Evolutionary conservation across 1,139 yeast genomes (phyloP).

Genomic region (Debaryomyces psychrophilus): DNA sequence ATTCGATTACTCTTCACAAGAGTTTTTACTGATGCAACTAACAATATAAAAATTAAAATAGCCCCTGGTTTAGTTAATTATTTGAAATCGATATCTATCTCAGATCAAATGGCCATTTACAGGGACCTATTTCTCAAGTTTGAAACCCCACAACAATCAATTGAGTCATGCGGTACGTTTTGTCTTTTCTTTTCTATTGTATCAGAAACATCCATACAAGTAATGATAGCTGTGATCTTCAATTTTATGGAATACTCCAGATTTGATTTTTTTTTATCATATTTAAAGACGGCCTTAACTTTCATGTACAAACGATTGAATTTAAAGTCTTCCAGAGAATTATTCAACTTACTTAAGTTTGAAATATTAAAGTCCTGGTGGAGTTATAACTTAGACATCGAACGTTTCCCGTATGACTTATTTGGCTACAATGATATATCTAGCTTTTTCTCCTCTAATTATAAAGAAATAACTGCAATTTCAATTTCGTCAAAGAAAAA

Average conservation of each 20-base stretch:
- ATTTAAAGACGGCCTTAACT: constrained; percentile 29
- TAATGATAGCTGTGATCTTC: constrained; percentile 38
- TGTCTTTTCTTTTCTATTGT: constrained; percentile 37
- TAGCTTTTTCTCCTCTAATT: constrained; percentile 33
- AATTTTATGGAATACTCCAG: constrained; percentile 45
- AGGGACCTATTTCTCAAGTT: constrained; percentile 34
- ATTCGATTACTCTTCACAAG: constrained; percentile 17
- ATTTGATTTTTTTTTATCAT: constrained; percentile 34
- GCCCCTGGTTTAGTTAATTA: constrained; percentile 12
- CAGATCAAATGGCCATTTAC: constrained; percentile 33
- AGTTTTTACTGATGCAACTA: constrained; percentile 22
- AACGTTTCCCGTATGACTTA: constrained; percentile 41
- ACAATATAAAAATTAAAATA: constrained; percentile 20
- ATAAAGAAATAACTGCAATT: constrained; percentile 40
- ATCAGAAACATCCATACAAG: constrained; percentile 29
- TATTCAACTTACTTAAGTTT: constrained; percentile 33
- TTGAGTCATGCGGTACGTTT: constrained; percentile 46
- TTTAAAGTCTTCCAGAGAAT: constrained; percentile 17
- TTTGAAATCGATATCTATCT: constrained; percentile 9
- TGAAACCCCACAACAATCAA: constrained; percentile 33
- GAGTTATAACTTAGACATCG: constrained; percentile 30
- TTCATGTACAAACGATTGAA: constrained; percentile 23
- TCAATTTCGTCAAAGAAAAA: constrained; percentile 25
- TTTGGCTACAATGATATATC: constrained; percentile 34
- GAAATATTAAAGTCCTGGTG: constrained; percentile 49